These are phyloP conservation scores for Carex arenaria DNA, from an alignment of 202 grass and related monocot genomes.

Conservation along the genomic window DNA sequence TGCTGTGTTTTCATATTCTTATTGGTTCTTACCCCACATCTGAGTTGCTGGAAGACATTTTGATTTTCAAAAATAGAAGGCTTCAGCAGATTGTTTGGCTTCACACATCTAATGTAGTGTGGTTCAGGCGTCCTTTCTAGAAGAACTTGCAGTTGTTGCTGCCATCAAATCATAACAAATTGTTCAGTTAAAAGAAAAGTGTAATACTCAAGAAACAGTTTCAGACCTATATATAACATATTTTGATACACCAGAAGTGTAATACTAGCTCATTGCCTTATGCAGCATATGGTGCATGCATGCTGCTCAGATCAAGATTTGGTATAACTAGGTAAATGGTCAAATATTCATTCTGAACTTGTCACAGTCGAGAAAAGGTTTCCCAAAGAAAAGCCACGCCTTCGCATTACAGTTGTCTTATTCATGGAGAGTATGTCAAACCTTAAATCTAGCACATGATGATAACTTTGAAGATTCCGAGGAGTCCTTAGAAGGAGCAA, in stretches of 20 bases:
- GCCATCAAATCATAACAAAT: constrained; percentile 29
- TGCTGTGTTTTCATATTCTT: not conserved
- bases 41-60: constrained; percentile 94
- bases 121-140: constrained; percentile 94
- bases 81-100: constrained; percentile 97
- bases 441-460: constrained; percentile 94
- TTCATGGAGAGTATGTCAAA: constrained; percentile 10
- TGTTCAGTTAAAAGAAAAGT: constrained; percentile 3
- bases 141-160: constrained; percentile 98
- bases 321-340: constrained; percentile 3
- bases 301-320: constrained; percentile 14
- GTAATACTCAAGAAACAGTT: not conserved
- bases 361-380: not conserved
- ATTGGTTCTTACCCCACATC: constrained; percentile 76
- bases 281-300: not conserved
- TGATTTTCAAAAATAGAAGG: constrained; percentile 92
- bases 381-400: not conserved
- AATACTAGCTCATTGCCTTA: not conserved
- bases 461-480: constrained; percentile 95
- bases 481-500: constrained; percentile 59
- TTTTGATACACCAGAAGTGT: not conserved
- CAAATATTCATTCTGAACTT: not conserved
- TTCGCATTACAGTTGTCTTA: not conserved
- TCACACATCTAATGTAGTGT: constrained; percentile 99
- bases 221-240: not conserved